Evolutionary conservation across 129 eudicot genomes (phyloP), one percentile per base, ranked within the genome.

Genomic region (Pulicaria dysenterica): DNA sequence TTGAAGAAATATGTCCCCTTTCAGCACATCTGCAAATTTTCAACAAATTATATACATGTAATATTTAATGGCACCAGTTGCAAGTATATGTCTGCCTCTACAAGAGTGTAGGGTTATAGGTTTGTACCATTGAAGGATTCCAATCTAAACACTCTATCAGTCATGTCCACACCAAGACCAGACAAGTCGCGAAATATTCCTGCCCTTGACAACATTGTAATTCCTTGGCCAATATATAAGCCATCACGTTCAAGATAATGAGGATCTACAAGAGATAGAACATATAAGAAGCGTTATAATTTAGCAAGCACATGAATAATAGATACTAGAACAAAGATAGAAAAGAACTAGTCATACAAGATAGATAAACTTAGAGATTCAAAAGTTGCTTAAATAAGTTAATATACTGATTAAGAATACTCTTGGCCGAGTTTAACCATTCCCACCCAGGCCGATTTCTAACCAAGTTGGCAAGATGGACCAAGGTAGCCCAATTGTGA

Each of bases 1-100:
- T 77, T 95, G 99, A 72, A 95, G 99, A 81, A 95, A 95, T 68
- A 95, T 86, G 76, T 90, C 97, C 64, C 99, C 99, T 86, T 90
- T 88, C 50, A 95, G 93, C 76, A 95, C 84, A 67, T 91, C 96
- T 90, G 87, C 53, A 81, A 57, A 39, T 47, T 58, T 58, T 13
- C 16, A 41, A 62, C 50, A 74, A 74, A 19, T 60, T 13, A 49
- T 39, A 38, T 48, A 36, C 50, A 51, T 51, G 24, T 56, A 41
- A 40, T 5, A 41, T 55, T 70, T 4, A 15, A 10, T 40, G 19
- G 44, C 14, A 57, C 24, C 40, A 19, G 2, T 14, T 12, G 5
- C 16, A 24, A 12, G 65, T 12, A 57, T 19, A 0, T 19, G 65
- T 38, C n/a, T 17, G 45, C 40, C 55, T 70, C 40, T 3, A 15